Base-by-base conservation (phyloP, 805 yeast species). In the Candida ulmi region DNA sequence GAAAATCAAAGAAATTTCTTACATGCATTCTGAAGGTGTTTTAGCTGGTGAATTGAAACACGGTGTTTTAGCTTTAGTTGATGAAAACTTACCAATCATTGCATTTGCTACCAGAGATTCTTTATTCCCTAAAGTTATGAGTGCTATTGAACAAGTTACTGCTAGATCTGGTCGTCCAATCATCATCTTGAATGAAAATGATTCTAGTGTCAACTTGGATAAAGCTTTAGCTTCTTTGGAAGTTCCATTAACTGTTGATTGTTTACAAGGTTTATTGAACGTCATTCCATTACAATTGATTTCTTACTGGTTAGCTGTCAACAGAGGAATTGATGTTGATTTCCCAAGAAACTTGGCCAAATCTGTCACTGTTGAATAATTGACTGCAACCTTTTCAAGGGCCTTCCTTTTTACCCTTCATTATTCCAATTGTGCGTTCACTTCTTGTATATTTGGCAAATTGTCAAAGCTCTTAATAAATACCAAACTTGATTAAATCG, bases 1-100 rank as follows among this genome's bases (percentile, higher is more conserved):
- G 58, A 93, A 93, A 70, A 91, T 93, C 62, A 93, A 93, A 69
- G 99, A 93, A 66, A 93, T 93, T 47, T 91, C 98, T 3, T 93
- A 93, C 65, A 93, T 93, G 88, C 99, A 93, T 64, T 88, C 97
- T 17, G 99, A 93, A 70, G 99, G 99, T 71, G 96, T 93, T 39
- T 79, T 93, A 50, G 99, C 99, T 17, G 99, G 99, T 63, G 99
- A 93, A 68, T 79, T 93, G 67, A 93, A 93, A 66, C 99, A 93
- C 61, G 99, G 99, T 68, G 96, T 88, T 25, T 76, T 93, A 57
- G 99, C 99, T 8, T 74, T 93, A 44, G 97, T 93, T 44, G 99
- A 93, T 66, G 95, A 85, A 53, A 73, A 83, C 46, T 71, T 93
- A 60, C 99, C 99, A 44, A 87, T 93, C 51, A 83, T 93, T 64